phyloP scores from a whole-genome alignment of 2,329 filamentous ascomycete species.

The Xylaria sp. region DNA sequence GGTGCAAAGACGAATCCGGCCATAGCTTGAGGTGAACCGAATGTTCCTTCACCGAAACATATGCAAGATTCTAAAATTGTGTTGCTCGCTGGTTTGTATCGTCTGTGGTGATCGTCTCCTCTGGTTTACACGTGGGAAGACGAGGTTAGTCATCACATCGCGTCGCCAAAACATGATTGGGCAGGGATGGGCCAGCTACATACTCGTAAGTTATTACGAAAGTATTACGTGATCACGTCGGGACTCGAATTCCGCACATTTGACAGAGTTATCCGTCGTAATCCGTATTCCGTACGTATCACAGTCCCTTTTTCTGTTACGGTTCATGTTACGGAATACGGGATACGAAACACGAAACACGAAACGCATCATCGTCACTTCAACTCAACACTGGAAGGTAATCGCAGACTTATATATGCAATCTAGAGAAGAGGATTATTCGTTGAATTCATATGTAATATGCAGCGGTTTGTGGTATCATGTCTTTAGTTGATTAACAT shows the following conservation, averaged over 20 bases:
- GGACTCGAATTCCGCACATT: too few relatives aligned
- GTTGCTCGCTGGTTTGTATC: not conserved
- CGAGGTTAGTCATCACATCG: not conserved
- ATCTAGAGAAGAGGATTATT: constrained; percentile 7
- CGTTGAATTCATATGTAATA: constrained; percentile 32
- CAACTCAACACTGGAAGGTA: not conserved
- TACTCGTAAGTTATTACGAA: not conserved
- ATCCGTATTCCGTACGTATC: too few relatives aligned
- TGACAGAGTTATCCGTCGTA: too few relatives aligned
- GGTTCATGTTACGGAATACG: too few relatives aligned
- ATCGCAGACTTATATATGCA: not conserved
- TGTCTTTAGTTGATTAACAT: constrained; percentile 28
- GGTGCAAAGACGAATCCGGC: not conserved
- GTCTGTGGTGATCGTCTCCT: not conserved
- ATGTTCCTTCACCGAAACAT: not conserved
- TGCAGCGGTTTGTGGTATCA: constrained; percentile 34
- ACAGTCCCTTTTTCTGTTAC: too few relatives aligned
- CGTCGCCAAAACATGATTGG: too few relatives aligned
- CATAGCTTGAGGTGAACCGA: not conserved
- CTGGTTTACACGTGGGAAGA: not conserved
- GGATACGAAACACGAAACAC: not conserved
- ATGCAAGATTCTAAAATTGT: not conserved
- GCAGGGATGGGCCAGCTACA: too few relatives aligned
- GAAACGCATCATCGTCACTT: not conserved
- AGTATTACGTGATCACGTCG: not conserved